Evolutionary conservation across 2,329 filamentous ascomycete species (phyloP), one percentile per base, ranked within the genome.

Genomic region (Colletotrichum sp.): DNA sequence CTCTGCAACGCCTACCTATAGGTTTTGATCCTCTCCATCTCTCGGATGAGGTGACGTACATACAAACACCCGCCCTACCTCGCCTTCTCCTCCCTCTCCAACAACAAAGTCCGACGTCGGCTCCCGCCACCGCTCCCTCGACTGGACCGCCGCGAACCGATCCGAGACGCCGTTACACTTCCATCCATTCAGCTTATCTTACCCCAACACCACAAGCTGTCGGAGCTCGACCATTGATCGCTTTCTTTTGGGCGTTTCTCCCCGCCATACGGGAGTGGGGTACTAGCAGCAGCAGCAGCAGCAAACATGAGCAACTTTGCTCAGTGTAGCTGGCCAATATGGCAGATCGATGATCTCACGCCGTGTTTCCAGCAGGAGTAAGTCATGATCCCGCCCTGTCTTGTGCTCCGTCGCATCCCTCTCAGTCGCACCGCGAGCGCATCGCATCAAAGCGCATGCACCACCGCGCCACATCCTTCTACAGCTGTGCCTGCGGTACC

Each of bases 361-460:
- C 85, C 86, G 68, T 93, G 92, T 83, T 92, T 93, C 81, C 90
- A 90, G 79, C 87, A 89, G 85, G 92, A 95, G 94, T 95, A 85
- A 83, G 93, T 89, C 69, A 77, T 77, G 36, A 62, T 13, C 30
- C 16, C 21, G 24, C 52, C 56, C 32, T 72, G 36, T 38, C 18
- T n/a, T 28, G 43, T 52, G 34, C n/a, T 24, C 16, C 16, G 28
- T 55, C 68, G 55, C 69, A 71, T 34, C 18, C 61, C 4, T 73
- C 56, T 32, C 56, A 21, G 43, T 69, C 43, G 56, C 43, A 62
- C 59, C 55, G 64, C 63, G 14, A 66, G 28, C 62, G 38, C 69
- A 69, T 55, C 58, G 28, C 32, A 68, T 68, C 59, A 48, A 34
- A 52, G 26, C 67, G 48, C 68, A 52, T 52, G 43, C 43, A 52